These are phyloP conservation scores for Chaetomiaceae sp. DNA, from an alignment of 2,329 filamentous ascomycete genomes.

Conservation along the genomic window DNA sequence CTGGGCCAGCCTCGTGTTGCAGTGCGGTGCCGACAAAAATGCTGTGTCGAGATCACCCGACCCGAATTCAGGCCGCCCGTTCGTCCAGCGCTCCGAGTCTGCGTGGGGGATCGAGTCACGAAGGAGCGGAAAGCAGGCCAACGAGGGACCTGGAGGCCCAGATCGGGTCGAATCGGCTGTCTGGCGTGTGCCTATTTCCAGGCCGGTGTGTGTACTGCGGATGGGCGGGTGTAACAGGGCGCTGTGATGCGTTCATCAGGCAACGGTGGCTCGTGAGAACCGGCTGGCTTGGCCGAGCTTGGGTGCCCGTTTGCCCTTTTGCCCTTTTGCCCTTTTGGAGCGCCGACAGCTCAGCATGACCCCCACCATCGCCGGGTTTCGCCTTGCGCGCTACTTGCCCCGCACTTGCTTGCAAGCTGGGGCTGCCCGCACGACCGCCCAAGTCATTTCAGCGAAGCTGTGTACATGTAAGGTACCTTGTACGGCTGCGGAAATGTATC, in stretches of 20 bases:
- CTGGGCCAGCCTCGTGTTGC: neutral
- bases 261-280: neutral
- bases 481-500: too few relatives aligned
- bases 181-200: neutral
- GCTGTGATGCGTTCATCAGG: neutral
- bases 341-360: neutral
- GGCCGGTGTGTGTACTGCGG: neutral
- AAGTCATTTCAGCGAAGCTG: too few relatives aligned
- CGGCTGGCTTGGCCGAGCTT: too few relatives aligned
- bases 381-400: slow-evolving; percentile 3
- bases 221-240: slow-evolving; percentile 1
- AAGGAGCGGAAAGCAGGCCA: neutral
- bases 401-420: slow-evolving; percentile 1
- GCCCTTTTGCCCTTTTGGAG: too few relatives aligned
- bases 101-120: slow-evolving; percentile 1
- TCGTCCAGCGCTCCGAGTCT: neutral
- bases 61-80: neutral
- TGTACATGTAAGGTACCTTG: too few relatives aligned
- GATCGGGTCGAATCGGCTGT: too few relatives aligned
- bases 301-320: too few relatives aligned
- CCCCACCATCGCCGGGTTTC: slow-evolving; percentile 7
- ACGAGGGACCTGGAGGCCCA: neutral
- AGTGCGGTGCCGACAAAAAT: neutral
- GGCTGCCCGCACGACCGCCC: too few relatives aligned
- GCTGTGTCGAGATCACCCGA: slow-evolving; percentile 7